These are phyloP conservation scores for Boletus smithii DNA, from an alignment of 1,284 basidiomycete genomes.

Conservation along the genomic window DNA sequence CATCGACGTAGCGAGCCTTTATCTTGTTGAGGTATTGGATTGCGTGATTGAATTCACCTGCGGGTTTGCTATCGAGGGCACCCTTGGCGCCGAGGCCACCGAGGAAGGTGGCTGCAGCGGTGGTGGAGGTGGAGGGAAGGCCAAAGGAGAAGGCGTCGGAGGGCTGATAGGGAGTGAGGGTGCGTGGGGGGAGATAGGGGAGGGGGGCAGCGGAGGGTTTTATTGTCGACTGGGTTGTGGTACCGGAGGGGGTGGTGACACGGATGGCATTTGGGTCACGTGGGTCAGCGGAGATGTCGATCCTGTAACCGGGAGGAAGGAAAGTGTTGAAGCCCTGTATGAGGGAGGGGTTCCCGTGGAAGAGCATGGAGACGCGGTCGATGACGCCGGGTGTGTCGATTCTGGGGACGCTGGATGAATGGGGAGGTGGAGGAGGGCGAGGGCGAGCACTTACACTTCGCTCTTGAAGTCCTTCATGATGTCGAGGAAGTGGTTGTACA, in stretches of 20 bases:
- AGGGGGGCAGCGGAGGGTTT: conserved; percentile 24
- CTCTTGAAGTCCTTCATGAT: conserved; percentile 99
- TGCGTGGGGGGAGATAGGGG: conserved; percentile 32
- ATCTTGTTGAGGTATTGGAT: conserved; percentile 99
- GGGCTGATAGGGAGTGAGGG: conserved; percentile 45
- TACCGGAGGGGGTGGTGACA: conserved; percentile 91
- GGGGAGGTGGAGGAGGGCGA: not conserved
- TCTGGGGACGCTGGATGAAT: conserved; percentile 41
- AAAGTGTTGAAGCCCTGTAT: conserved; percentile 99
- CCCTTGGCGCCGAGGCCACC: conserved; percentile 51
- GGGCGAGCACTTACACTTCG: conserved; percentile 65
- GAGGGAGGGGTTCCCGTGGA: conserved; percentile 89
- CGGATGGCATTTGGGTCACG: conserved; percentile 82
- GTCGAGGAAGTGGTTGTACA: conserved; percentile 96
- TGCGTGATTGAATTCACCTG: conserved; percentile 92
- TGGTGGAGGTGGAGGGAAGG: conserved; percentile 34
- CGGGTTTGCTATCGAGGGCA: conserved; percentile 43
- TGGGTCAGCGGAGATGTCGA: conserved; percentile 84
- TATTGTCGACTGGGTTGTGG: conserved; percentile 61
- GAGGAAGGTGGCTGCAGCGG: conserved; percentile 60
- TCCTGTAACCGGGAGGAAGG: conserved; percentile 93
- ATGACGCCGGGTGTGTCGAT: conserved; percentile 99
- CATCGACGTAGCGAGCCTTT: conserved; percentile 89
- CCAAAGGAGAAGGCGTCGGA: conserved; percentile 41
- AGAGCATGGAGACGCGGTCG: conserved; percentile 92